A percentile compares a stretch with the other conserved stretches of the same genome.
Conservation (phyloP, 805 yeast genomes). For the Yamadazyma laniorum region DNA sequence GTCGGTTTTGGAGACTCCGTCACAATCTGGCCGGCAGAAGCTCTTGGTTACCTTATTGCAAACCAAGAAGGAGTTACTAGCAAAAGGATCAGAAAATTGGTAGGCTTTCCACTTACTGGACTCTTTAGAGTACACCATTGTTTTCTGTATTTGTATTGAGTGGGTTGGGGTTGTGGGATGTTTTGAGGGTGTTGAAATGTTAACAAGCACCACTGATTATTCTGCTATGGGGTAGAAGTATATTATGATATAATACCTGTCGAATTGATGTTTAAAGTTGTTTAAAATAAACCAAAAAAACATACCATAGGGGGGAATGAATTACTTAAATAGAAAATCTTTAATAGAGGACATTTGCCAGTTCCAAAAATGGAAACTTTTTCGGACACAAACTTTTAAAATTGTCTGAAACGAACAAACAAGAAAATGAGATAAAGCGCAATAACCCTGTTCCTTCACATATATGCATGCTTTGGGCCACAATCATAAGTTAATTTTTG, state of each 20-base stretch:
- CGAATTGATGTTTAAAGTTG: too few species aligned
- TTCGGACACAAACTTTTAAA: not conserved
- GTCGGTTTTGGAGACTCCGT: slow-evolving; percentile 42
- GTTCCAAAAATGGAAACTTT: not conserved
- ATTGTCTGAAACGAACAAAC: not conserved
- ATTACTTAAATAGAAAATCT: too few species aligned
- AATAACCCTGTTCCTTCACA: too few species aligned
- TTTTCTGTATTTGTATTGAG: not conserved
- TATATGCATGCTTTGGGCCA: too few species aligned
- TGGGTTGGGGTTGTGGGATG: too few species aligned
- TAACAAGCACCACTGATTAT: too few species aligned
- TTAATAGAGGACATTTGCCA: not conserved
- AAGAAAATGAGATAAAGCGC: not conserved
- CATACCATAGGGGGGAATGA: not conserved
- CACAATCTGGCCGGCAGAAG: slow-evolving; percentile 74
- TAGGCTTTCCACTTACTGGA: slow-evolving; percentile 59
- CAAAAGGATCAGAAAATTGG: slow-evolving; percentile 64
- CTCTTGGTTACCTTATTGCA: slow-evolving; percentile 40
- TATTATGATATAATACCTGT: too few species aligned
- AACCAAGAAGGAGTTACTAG: slow-evolving; percentile 56
- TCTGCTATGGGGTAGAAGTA: too few species aligned
- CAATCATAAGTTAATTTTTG: too few species aligned
- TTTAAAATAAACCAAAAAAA: too few species aligned
- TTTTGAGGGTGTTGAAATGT: too few species aligned
- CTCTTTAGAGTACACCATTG: slow-evolving; percentile 37